phyloP scores from a whole-genome alignment of 2,329 filamentous ascomycete genomes.

The Sphaerulina musiva region DNA sequence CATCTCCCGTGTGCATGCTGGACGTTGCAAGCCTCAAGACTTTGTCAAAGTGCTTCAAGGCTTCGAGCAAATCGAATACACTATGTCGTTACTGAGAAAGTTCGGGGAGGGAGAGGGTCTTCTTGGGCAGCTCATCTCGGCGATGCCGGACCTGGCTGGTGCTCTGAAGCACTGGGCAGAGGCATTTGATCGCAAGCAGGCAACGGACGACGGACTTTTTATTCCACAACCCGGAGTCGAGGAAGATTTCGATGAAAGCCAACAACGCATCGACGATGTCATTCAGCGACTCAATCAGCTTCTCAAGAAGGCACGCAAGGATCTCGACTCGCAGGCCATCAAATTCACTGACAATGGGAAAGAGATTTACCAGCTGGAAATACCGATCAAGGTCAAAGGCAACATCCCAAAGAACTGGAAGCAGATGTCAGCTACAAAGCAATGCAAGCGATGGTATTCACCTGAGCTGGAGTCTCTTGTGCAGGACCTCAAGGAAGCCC shows the following conservation, averaged over 20 bases:
- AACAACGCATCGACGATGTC: conserved; percentile 68
- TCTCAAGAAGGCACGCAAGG: conserved; percentile 62
- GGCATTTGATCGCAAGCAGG: conserved; percentile 78
- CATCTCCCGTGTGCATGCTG: conserved; percentile 89
- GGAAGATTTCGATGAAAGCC: conserved; percentile 81
- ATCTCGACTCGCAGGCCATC: conserved; percentile 63
- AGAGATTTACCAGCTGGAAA: conserved; percentile 93
- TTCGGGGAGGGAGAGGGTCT: conserved; percentile 74
- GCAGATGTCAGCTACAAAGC: conserved; percentile 89
- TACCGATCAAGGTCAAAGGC: conserved; percentile 72
- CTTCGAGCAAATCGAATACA: conserved; percentile 96
- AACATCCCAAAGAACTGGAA: conserved; percentile 75
- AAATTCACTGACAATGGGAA: conserved; percentile 71
- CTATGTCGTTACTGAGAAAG: conserved; percentile 68
- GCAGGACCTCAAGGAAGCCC: conserved; percentile 81
- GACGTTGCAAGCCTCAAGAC: conserved; percentile 81
- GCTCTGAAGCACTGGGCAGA: conserved; percentile 79
- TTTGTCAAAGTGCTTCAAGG: conserved; percentile 91
- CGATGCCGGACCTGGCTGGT: conserved; percentile 77
- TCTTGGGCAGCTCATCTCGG: conserved; percentile 71
- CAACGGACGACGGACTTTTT: conserved; percentile 70
- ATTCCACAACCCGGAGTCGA: conserved; percentile 84
- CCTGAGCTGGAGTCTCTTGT: conserved; percentile 74
- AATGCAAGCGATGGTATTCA: conserved; percentile 91
- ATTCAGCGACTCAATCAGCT: conserved; percentile 65